A percentile compares a stretch with the other conserved stretches of the same genome.
Conservation (phyloP, 306 rosid species). For the Cucumis melo region DNA sequence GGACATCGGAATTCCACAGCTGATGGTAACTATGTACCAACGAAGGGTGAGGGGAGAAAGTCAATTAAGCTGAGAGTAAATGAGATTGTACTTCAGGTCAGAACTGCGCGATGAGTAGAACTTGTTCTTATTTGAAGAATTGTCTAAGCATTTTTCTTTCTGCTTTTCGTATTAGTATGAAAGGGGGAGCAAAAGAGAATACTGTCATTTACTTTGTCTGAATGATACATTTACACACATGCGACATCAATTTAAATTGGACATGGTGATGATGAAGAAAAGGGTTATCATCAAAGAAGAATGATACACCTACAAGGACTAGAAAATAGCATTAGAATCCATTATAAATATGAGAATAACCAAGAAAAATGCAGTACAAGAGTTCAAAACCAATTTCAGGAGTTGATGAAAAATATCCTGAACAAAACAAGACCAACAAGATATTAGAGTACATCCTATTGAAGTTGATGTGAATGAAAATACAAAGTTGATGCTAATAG, state of each 20-base stretch:
- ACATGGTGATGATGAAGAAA: not conserved
- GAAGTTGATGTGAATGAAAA: not conserved
- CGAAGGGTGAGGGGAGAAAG: constrained; percentile 68
- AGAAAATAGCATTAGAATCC: not conserved
- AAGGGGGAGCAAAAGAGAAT: not conserved
- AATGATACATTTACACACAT: not conserved
- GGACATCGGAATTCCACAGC: constrained; percentile 62
- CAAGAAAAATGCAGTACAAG: not conserved
- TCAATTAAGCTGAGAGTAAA: constrained; percentile 68
- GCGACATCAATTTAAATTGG: not conserved
- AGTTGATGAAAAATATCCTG: not conserved
- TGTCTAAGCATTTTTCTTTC: not conserved
- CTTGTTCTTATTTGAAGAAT: constrained; percentile 2
- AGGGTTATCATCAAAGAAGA: not conserved
- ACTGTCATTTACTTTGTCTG: not conserved
- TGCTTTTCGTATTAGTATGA: not conserved
- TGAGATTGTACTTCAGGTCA: constrained; percentile 93
- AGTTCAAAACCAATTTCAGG: not conserved
- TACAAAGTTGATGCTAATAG: not conserved
- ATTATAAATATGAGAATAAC: not conserved
- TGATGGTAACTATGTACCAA: constrained; percentile 62
- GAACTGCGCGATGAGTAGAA: not conserved
- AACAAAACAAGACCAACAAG: not conserved
- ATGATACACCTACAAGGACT: not conserved
- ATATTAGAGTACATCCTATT: not conserved